phyloP scores from a whole-genome alignment of 345 rosid species.

The Gynandropsis gynandra region DNA sequence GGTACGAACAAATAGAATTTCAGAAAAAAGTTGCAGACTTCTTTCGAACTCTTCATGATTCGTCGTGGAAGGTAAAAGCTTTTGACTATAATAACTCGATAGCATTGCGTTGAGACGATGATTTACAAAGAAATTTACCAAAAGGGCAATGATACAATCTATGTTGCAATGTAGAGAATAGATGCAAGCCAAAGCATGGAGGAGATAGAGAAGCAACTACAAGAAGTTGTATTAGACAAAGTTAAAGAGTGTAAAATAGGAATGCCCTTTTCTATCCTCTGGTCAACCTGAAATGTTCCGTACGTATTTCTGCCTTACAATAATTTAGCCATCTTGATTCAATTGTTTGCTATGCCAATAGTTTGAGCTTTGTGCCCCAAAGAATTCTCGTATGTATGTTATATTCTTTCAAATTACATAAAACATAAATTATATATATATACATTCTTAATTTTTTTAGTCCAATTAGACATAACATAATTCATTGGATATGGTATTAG shows the following conservation, averaged over 20 bases:
- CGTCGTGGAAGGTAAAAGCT: constrained; percentile 73
- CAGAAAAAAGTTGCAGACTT: constrained; percentile 60
- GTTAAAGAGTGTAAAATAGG: constrained; percentile 46
- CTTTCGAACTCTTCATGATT: constrained; percentile 52
- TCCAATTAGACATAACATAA: too few relatives aligned
- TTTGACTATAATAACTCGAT: neutral
- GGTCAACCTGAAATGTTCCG: constrained; percentile 35
- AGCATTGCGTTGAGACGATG: neutral
- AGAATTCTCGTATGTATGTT: too few relatives aligned
- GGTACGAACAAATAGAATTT: constrained; percentile 81
- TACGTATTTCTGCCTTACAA: too few relatives aligned
- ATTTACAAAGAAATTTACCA: too few relatives aligned
- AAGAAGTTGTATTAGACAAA: constrained; percentile 33
- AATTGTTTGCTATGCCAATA: too few relatives aligned
- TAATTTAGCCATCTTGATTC: too few relatives aligned
- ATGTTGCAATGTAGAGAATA: constrained; percentile 37
- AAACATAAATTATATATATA: too few relatives aligned
- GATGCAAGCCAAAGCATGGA: constrained; percentile 54
- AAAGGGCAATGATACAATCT: neutral
- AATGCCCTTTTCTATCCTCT: constrained; percentile 46
- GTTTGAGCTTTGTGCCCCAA: too few relatives aligned
- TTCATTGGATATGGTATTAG: too few relatives aligned
- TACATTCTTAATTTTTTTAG: too few relatives aligned
- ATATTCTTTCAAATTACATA: too few relatives aligned
- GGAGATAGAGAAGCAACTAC: constrained; percentile 56